phyloP scores from a whole-genome alignment of 2,329 filamentous ascomycete genomes.

The Fusarium devonianum region DNA sequence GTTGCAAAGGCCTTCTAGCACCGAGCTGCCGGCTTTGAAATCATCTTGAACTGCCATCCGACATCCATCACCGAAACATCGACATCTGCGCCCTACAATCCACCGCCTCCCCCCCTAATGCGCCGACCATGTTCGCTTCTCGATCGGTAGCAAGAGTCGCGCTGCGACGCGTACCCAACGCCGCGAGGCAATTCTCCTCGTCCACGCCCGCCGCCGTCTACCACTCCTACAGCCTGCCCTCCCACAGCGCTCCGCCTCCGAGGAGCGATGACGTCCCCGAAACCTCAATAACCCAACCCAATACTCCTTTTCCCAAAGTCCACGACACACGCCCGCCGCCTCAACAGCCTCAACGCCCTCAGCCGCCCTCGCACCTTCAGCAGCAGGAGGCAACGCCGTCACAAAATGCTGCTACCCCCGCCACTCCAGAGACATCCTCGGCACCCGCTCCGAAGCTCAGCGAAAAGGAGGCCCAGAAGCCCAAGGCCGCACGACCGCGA shows the following conservation, averaged over 20 bases:
- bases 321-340: conserved; percentile 61
- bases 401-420: conserved; percentile 30
- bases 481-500: conserved; percentile 56
- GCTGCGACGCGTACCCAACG: conserved; percentile 50
- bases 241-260: conserved; percentile 51
- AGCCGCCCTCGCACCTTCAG: conserved; percentile 24
- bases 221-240: conserved; percentile 60
- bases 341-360: conserved; percentile 31
- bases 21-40: conserved; percentile 42
- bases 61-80: conserved; percentile 14
- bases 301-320: conserved; percentile 55
- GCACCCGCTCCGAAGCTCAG: conserved; percentile 47
- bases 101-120: conserved; percentile 31
- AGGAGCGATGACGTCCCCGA: conserved; percentile 55
- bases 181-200: conserved; percentile 53
- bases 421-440: conserved; percentile 46
- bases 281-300: conserved; percentile 56
- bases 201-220: conserved; percentile 50
- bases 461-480: conserved; percentile 73
- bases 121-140: conserved; percentile 53
- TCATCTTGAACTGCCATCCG: conserved; percentile 20
- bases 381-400: conserved; percentile 21
- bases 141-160: conserved; percentile 51
- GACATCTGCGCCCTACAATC: conserved; percentile 4
- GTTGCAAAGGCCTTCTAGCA: conserved; percentile 43